A percentile compares a stretch with the other conserved stretches of the same genome.
These are phyloP conservation scores for Liriodendron chinense DNA, from an alignment of 164 flowering plant species.

Conservation along the genomic window DNA sequence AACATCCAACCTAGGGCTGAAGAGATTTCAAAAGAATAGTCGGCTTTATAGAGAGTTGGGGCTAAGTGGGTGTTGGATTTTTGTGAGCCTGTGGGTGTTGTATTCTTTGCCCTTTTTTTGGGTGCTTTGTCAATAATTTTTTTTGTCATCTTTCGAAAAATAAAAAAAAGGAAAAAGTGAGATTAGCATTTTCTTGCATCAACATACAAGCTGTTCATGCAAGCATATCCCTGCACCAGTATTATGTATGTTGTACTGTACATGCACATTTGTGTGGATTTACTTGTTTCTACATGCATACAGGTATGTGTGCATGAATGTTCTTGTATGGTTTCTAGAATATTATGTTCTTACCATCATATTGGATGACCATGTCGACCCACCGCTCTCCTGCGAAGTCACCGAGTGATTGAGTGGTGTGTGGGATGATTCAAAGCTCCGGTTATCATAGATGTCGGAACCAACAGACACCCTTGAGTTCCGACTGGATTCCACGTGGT, in stretches of 20 bases:
- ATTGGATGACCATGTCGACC: slow-evolving; percentile 27
- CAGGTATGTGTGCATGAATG: not conserved
- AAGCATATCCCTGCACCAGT: not conserved
- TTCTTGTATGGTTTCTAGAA: not conserved
- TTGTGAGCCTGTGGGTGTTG: too few species aligned
- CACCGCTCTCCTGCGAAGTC: slow-evolving; percentile 20
- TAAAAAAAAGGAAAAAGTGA: too few species aligned
- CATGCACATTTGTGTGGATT: not conserved
- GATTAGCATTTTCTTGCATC: not conserved
- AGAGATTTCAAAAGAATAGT: too few species aligned
- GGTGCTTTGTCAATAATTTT: too few species aligned
- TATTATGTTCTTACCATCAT: slow-evolving; percentile 19
- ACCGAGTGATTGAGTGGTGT: slow-evolving; percentile 20
- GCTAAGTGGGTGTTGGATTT: too few species aligned
- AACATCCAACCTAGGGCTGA: too few species aligned
- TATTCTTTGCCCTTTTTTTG: too few species aligned
- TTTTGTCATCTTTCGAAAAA: too few species aligned
- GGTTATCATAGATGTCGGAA: slow-evolving; percentile 27
- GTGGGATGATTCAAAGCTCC: slow-evolving; percentile 34
- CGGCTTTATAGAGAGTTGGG: too few species aligned
- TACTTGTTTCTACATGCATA: not conserved
- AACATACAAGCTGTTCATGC: not conserved
- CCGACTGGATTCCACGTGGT: slow-evolving; percentile 30
- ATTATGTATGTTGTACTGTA: not conserved
- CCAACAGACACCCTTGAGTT: slow-evolving; percentile 27